A percentile compares a stretch with the other conserved stretches of the same genome.
phyloP scores from a whole-genome alignment of 495 filamentous ascomycete genomes.

The Penicillium goetzii region DNA sequence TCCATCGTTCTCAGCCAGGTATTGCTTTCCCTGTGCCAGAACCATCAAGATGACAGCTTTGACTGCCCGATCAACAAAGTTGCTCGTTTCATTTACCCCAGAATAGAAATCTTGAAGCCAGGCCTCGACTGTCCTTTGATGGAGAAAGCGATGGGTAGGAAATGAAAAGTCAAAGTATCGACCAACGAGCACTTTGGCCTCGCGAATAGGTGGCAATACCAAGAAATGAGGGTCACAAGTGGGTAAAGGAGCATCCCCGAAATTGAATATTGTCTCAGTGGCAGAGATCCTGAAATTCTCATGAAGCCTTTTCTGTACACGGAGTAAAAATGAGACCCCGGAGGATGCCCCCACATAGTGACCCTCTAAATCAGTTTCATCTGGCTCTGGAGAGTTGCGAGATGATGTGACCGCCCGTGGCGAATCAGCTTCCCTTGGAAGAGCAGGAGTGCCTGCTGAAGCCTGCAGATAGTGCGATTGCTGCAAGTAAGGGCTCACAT shows the following conservation, averaged over 20 bases:
- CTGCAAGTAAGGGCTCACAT: background rate
- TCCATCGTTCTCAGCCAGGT: background rate
- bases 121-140: background rate
- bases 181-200: background rate
- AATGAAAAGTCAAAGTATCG: background rate
- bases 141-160: background rate
- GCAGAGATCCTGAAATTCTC: slow-evolving; percentile 27
- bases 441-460: background rate
- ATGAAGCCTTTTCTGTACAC: slow-evolving; percentile 36
- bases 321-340: slow-evolving; percentile 38
- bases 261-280: slow-evolving; percentile 34
- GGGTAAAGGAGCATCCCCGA: slow-evolving; percentile 35
- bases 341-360: slow-evolving; percentile 43
- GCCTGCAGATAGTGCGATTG: background rate
- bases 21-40: background rate
- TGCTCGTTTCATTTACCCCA: background rate
- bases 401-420: slow-evolving; percentile 11
- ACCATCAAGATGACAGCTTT: background rate
- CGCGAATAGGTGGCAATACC: background rate
- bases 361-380: slow-evolving; percentile 39
- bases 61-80: background rate
- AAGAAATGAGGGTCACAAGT: background rate
- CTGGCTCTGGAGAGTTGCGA: slow-evolving; percentile 34
- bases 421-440: background rate
- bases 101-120: background rate